Evolutionary conservation across 108 stramenopile species (phyloP).

Genomic region (Conticribra guillardii): DNA sequence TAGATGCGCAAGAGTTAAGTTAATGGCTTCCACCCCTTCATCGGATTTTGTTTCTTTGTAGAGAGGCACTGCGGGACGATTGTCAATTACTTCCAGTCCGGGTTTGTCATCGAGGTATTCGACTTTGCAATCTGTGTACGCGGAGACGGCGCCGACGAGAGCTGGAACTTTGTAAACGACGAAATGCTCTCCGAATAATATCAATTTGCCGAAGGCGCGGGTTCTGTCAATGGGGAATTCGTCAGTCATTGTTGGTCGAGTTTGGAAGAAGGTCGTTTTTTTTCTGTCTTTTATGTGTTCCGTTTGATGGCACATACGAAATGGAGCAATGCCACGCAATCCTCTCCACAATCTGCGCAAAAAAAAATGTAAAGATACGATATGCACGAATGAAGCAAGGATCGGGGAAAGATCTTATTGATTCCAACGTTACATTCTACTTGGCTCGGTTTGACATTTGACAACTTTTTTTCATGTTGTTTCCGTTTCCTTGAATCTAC

Average conservation of each 20-base stretch:
- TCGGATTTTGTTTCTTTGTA: constrained; percentile 87
- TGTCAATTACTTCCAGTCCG: constrained; percentile 70
- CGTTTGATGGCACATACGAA: too few relatives aligned
- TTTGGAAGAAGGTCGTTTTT: too few relatives aligned
- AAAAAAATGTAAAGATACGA: too few relatives aligned
- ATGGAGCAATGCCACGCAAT: too few relatives aligned
- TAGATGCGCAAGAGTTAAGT: constrained; percentile 75
- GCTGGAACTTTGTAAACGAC: constrained; percentile 91
- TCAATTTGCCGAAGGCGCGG: constrained; percentile 84
- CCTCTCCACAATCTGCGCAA: too few relatives aligned
- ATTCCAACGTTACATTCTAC: too few relatives aligned
- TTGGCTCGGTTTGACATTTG: too few relatives aligned
- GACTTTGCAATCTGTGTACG: constrained; percentile 78
- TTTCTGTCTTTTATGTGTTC: too few relatives aligned
- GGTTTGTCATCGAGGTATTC: constrained; percentile 49
- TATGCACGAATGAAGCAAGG: too few relatives aligned
- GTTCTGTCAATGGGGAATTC: constrained; percentile 54
- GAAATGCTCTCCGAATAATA: constrained; percentile 91
- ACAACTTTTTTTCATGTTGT: too few relatives aligned
- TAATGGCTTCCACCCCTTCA: constrained; percentile 74
- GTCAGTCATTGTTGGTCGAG: constrained; percentile 21
- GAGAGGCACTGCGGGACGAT: constrained; percentile 84
- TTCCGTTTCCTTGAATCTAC: too few relatives aligned
- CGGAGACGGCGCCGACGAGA: constrained; percentile 83
- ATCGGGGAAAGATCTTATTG: too few relatives aligned